These are phyloP conservation scores for Crucibulum laeve DNA, from an alignment of 768 basidiomycete species.

Conservation along the genomic window DNA sequence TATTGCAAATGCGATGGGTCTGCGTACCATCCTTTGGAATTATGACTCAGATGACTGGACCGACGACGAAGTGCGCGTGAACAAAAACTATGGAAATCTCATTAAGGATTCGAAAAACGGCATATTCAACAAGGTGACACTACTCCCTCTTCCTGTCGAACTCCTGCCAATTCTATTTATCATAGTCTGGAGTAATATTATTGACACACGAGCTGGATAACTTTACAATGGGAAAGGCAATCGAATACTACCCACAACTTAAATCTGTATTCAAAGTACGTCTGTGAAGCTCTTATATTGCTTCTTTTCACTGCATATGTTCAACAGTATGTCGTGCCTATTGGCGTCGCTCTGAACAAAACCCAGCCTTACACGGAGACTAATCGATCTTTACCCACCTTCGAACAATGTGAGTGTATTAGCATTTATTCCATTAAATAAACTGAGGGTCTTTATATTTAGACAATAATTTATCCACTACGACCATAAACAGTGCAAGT, in stretches of 20 bases:
- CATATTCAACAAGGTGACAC: constrained; percentile 32
- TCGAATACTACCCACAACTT: constrained; percentile 45
- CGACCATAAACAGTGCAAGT: no score
- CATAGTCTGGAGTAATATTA: constrained; percentile 45
- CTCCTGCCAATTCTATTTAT: neutral
- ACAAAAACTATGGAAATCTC: constrained; percentile 51
- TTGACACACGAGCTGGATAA: constrained; percentile 58
- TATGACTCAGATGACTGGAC: constrained; percentile 75
- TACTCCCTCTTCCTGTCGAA: neutral
- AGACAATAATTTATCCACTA: no score
- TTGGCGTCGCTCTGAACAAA: constrained; percentile 47
- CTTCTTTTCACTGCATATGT: neutral
- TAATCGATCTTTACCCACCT: constrained; percentile 35
- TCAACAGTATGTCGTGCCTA: constrained; percentile 42
- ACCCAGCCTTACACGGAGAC: constrained; percentile 50
- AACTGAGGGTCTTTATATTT: no score
- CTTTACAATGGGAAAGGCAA: constrained; percentile 56
- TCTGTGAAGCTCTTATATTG: neutral
- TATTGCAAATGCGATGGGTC: constrained; percentile 61
- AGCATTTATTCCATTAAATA: neutral
- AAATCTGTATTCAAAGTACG: constrained; percentile 42
- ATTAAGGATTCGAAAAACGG: constrained; percentile 41
- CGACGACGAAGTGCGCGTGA: constrained; percentile 43
- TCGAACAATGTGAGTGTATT: constrained; percentile 39
- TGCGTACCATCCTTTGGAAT: constrained; percentile 72